Percentiles rank a stretch among this genome's conserved stretches.
Evolutionary conservation across 306 rosid species (phyloP).

Genomic region (Vachellia collinsii): DNA sequence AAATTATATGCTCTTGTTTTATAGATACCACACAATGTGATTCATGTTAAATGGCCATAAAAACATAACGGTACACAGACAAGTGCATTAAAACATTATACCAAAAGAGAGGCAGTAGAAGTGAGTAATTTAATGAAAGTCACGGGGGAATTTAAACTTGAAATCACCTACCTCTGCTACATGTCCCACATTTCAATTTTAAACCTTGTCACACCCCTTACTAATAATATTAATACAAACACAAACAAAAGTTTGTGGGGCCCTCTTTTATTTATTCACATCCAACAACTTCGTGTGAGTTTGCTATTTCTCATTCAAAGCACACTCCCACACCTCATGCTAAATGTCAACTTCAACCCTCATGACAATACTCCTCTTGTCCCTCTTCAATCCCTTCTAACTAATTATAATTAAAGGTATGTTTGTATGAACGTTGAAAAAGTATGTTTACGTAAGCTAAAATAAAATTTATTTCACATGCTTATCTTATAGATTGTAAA

Average conservation of each 20-base stretch:
- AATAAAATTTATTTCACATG: no score
- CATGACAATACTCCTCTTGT: no score
- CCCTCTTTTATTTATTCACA: not conserved
- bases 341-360: not conserved
- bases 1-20: no score
- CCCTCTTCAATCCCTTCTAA: no score
- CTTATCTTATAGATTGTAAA: no score
- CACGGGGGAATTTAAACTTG: constrained; percentile 44
- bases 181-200: constrained; percentile 15
- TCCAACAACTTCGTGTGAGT: constrained; percentile 29
- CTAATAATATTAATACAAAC: not conserved
- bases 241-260: constrained; percentile 20
- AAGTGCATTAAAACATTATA: no score
- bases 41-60: not conserved
- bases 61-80: no score
- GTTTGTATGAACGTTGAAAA: no score
- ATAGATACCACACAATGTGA: not conserved
- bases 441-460: no score
- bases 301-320: not conserved
- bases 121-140: constrained; percentile 38
- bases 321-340: not conserved
- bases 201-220: not conserved
- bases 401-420: no score
- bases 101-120: not conserved
- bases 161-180: constrained; percentile 35